phyloP scores from a whole-genome alignment of 331 rosid species.

The Acacia concinna region DNA sequence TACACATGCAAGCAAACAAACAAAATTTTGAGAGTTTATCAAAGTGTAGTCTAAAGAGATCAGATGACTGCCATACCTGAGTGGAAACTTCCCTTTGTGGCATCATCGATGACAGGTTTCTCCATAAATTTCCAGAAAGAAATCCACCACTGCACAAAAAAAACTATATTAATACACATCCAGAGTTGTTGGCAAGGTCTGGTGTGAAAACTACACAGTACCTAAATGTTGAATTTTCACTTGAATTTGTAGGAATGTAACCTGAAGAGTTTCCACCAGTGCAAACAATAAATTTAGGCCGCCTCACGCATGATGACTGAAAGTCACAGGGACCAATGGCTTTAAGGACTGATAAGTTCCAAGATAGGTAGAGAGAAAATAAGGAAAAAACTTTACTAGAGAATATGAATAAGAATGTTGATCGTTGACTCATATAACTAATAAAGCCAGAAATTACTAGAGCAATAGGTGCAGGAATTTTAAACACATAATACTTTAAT shows the following conservation, averaged over 20 bases:
- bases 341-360: too few relatives aligned
- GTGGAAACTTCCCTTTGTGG: conserved; percentile 72
- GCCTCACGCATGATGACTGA: conserved; percentile 87
- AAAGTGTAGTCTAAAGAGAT: conserved; percentile 16
- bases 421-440: too few relatives aligned
- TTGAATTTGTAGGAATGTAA: conserved; percentile 76
- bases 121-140: conserved; percentile 73
- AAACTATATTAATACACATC: conserved; percentile 28
- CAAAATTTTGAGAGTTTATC: not conserved
- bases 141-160: conserved; percentile 61
- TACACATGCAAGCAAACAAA: conserved; percentile 10
- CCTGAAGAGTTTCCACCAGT: conserved; percentile 82
- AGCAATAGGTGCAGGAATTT: too few relatives aligned
- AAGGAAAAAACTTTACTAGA: too few relatives aligned
- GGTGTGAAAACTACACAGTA: conserved; percentile 34
- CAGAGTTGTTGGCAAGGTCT: not conserved
- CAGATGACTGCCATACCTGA: conserved; percentile 55
- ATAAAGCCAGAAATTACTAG: too few relatives aligned
- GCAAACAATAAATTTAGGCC: conserved; percentile 92
- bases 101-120: conserved; percentile 81
- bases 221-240: conserved; percentile 65
- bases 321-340: conserved; percentile 15
- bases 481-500: too few relatives aligned
- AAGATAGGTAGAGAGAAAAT: too few relatives aligned
- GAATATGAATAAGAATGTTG: too few relatives aligned